phyloP scores from a whole-genome alignment of 768 basidiomycete species.

The Leccinum truebloodii region DNA sequence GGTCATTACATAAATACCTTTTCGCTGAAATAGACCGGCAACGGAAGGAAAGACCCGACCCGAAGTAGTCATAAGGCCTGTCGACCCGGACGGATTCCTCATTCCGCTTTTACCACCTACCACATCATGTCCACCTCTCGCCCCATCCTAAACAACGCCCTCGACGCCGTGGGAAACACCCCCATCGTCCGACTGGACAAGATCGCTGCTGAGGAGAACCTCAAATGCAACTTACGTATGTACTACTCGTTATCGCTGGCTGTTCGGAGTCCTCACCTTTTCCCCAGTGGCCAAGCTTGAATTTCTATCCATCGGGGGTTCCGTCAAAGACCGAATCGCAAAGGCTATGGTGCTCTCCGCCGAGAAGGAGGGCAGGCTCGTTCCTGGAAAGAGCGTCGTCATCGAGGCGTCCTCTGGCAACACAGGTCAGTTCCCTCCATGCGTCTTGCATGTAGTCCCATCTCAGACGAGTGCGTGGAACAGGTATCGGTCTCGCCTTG shows the following conservation, averaged over 20 bases:
- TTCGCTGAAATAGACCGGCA: neutral
- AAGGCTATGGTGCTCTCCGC: slow-evolving; percentile 97
- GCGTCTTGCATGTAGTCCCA: neutral
- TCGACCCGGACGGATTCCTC: neutral
- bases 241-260: slow-evolving; percentile 18
- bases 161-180: slow-evolving; percentile 88
- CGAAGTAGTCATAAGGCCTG: slow-evolving; percentile 11
- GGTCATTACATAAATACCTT: neutral
- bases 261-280: neutral
- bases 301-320: slow-evolving; percentile 88
- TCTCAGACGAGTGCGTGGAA: neutral
- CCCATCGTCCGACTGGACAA: slow-evolving; percentile 87
- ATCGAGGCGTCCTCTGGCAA: slow-evolving; percentile 97
- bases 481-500: slow-evolving; percentile 92
- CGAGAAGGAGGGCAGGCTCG: slow-evolving; percentile 81
- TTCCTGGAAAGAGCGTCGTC: slow-evolving; percentile 86
- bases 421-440: slow-evolving; percentile 61
- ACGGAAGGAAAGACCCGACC: slow-evolving; percentile 8
- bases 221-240: slow-evolving; percentile 90
- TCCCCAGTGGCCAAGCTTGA: slow-evolving; percentile 85
- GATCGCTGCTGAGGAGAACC: slow-evolving; percentile 67
- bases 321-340: slow-evolving; percentile 95
- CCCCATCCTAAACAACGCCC: slow-evolving; percentile 69
- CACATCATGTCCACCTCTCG: slow-evolving; percentile 35
- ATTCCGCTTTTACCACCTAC: neutral